Evolutionary conservation across 768 basidiomycete genomes (phyloP), one percentile per base, ranked within the genome.

Genomic region (Rhodotorula kratochvilovae): DNA sequence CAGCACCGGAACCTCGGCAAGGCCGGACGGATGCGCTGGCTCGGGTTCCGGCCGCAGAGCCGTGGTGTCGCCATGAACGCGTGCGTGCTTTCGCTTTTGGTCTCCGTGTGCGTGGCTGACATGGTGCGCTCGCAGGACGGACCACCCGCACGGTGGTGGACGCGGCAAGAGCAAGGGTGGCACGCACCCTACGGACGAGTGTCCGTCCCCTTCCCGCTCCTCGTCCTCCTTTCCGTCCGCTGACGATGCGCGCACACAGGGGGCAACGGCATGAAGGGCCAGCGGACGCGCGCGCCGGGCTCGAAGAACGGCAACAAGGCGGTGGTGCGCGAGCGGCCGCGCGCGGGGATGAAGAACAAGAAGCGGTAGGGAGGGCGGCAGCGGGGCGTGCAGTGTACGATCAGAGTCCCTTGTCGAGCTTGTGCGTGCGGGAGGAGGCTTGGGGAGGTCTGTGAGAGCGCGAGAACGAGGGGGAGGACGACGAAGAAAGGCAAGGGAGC

Each of bases 161-260:
- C 89, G 95, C 82, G 95, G 95, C 76, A 97, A 95, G 81, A 91
- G 90, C 70, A 98, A 99, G 85, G 91, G 91, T 68, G 88, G 94
- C 86, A 95, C 91, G 79, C 88, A 93, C 79, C 92, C 94, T 5
- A 88, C 90, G 36, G 92, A 91, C 19, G 89, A 93, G 92, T 35
- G 54, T 55, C 33, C 66, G 92, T 50, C 50, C 35, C n/a, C 45
- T 53, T 63, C 39, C 62, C 60, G 42, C 33, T 21, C 53, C 36
- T 29, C 13, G 7, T 7, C 25, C 25, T 15, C 15, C 15, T 8
- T 33, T 50, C 33, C 48, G 39, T 19, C 33, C 35, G 25, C 3
- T 12, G 48, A 48, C 27, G 2, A 2, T 27, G 27, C 27, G 10
- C n/a, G 19, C 16, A 5, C 2, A 5, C 16, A 48, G 48, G 19